Percentiles rank a stretch among this genome's conserved stretches.
Evolutionary conservation across 2,329 filamentous ascomycete genomes (phyloP).

Genomic region (Cytospora chrysosperma): DNA sequence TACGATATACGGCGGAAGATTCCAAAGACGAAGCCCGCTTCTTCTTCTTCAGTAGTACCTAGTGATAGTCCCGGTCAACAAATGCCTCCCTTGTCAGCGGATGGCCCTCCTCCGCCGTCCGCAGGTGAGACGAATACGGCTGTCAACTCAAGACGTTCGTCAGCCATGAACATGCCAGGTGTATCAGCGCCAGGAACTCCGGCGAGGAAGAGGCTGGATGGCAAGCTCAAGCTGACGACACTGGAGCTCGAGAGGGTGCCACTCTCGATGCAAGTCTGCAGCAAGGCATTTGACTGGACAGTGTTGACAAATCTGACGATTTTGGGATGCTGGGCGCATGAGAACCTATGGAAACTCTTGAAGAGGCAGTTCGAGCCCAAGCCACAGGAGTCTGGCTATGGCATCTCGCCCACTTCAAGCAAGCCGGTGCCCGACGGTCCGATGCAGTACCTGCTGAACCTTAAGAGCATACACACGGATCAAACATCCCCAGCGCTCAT

Average conservation of each 20-base stretch:
- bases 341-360: slow-evolving; percentile 72
- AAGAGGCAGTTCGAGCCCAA: slow-evolving; percentile 59
- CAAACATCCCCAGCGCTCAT: slow-evolving; percentile 67
- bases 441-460: slow-evolving; percentile 59
- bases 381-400: slow-evolving; percentile 30
- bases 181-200: slow-evolving; percentile 6
- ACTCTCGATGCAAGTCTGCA: slow-evolving; percentile 69
- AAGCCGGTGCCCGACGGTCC: slow-evolving; percentile 32
- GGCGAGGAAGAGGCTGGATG: slow-evolving; percentile 45
- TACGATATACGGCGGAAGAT: slow-evolving; percentile 53
- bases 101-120: background rate
- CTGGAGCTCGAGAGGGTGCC: slow-evolving; percentile 74
- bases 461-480: slow-evolving; percentile 77
- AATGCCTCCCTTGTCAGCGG: background rate
- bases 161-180: background rate
- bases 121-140: slow-evolving; percentile 5
- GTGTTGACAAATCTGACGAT: slow-evolving; percentile 70
- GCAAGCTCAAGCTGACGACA: slow-evolving; percentile 65
- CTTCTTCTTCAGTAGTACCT: background rate
- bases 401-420: slow-evolving; percentile 29
- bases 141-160: slow-evolving; percentile 10
- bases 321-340: slow-evolving; percentile 70
- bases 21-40: slow-evolving; percentile 16
- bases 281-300: slow-evolving; percentile 73
- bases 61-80: slow-evolving; percentile 2